phyloP scores from a whole-genome alignment of 1,284 basidiomycete genomes.

The Nidula niveotomentosa region DNA sequence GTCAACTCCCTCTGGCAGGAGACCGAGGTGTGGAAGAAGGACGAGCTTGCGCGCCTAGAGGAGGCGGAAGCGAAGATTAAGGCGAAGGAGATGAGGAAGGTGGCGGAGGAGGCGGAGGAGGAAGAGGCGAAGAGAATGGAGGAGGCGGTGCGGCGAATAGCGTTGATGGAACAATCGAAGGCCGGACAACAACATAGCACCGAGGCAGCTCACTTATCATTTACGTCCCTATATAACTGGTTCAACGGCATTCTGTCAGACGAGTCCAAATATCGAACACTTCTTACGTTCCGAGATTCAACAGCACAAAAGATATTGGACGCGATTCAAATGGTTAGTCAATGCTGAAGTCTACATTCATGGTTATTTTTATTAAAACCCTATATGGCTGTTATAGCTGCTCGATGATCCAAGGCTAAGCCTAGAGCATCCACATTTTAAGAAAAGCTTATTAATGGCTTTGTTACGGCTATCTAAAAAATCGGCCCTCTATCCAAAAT shows the following conservation, averaged over 20 bases:
- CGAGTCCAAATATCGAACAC: conserved; percentile 39
- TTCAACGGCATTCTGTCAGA: background rate
- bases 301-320: background rate
- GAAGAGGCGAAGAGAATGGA: too few relatives aligned
- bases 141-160: too few relatives aligned
- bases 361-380: background rate
- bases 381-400: background rate
- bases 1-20: conserved; percentile 27
- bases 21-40: conserved; percentile 60
- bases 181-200: too few relatives aligned
- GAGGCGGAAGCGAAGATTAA: conserved; percentile 70
- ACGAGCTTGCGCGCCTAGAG: conserved; percentile 62
- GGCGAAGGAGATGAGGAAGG: conserved; percentile 64
- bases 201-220: too few relatives aligned
- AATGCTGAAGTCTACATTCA: background rate
- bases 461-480: background rate
- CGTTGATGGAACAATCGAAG: too few relatives aligned
- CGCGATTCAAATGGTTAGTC: background rate
- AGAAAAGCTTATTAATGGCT: background rate
- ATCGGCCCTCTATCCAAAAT: background rate
- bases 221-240: too few relatives aligned
- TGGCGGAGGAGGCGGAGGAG: conserved; percentile 62
- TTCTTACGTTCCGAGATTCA: background rate
- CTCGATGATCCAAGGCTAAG: background rate
- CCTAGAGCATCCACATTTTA: background rate